Conservation (phyloP, 805 yeast species). For the Ogataea corticis region DNA sequence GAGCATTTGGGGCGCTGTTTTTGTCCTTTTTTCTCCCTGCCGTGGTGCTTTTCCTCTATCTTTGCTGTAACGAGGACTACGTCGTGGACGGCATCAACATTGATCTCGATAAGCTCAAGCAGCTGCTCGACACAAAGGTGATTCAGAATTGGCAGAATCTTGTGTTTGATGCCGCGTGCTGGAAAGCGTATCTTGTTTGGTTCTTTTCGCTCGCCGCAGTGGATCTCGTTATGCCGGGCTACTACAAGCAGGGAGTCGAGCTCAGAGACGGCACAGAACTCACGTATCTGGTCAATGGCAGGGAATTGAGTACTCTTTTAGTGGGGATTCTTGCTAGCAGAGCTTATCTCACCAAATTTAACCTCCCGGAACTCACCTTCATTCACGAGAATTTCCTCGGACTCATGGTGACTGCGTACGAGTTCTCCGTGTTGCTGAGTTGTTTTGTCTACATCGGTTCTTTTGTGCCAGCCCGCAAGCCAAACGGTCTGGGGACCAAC, state of each 20-base stretch:
- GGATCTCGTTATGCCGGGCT: conserved; percentile 73
- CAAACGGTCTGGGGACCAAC: conserved; percentile 53
- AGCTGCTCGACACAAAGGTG: conserved; percentile 18
- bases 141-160: conserved; percentile 26
- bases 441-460: conserved; percentile 65
- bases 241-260: conserved; percentile 66
- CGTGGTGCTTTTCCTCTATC: conserved; percentile 57
- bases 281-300: conserved; percentile 81
- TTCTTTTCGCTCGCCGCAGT: conserved; percentile 60
- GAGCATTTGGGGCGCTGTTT: conserved; percentile 68
- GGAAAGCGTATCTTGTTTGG: conserved; percentile 75
- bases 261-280: conserved; percentile 76
- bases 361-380: conserved; percentile 75
- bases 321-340: conserved; percentile 49
- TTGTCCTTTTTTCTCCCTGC: conserved; percentile 69
- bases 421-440: conserved; percentile 66
- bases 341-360: conserved; percentile 42
- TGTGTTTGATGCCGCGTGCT: conserved; percentile 47
- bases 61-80: conserved; percentile 61
- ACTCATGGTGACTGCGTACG: conserved; percentile 60
- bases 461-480: conserved; percentile 54
- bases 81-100: conserved; percentile 49
- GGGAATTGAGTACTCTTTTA: conserved; percentile 46
- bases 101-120: conserved; percentile 38
- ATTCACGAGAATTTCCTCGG: conserved; percentile 68